Base-by-base conservation (phyloP, 768 basidiomycete genomes). In the Podaxis mareebaensis region DNA sequence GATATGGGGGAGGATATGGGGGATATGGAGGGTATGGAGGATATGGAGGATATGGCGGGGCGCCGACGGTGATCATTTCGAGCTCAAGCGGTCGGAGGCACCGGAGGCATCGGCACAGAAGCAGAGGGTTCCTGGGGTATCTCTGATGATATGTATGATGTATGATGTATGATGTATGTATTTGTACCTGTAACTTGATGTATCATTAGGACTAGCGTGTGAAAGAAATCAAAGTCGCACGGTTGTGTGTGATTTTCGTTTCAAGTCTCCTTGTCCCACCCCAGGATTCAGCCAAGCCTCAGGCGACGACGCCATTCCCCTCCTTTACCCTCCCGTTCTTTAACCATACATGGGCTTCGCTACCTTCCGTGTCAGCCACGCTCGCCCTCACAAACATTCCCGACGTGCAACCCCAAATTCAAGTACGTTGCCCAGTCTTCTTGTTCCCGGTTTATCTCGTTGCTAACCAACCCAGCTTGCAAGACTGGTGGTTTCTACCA, bases 401-500 rank as follows among this genome's bases (percentile, higher is more conserved):
- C 38, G 39, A 2, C 49, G 54, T 17, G 46, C 55, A 20, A 39
- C 24, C 20, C 57, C 55, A 5, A 63, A 58, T 33, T 24, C 57
- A 15, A 36, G 57, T 57, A 33, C n/a, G 46, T 58, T 10, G 33
- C 33, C 33, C 33, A 33, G 33, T 13, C 49, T n/a, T 39, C 26
- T 33, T 36, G 30, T 11, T 39, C 36, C 26, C 54, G 12, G 11
- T 13, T 48, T 40, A 44, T 60, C 36, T 24, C 26, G 42, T 58
- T 58, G 28, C 40, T 26, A 13, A 24, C 39, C 17, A 44, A 44
- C 28, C 26, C 33, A 85, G 83, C 73, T 33, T 91, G 89, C 71
- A 49, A 70, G 1, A 81, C 78, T 1, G 89, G 89, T 44, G 84
- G 83, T 0, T 85, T 92, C 70, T 90, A 90, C 77, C 79, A 72